Base-by-base conservation (phyloP, 495 filamentous ascomycete genomes). In the Pseudoneurospora amorphoporcata region DNA sequence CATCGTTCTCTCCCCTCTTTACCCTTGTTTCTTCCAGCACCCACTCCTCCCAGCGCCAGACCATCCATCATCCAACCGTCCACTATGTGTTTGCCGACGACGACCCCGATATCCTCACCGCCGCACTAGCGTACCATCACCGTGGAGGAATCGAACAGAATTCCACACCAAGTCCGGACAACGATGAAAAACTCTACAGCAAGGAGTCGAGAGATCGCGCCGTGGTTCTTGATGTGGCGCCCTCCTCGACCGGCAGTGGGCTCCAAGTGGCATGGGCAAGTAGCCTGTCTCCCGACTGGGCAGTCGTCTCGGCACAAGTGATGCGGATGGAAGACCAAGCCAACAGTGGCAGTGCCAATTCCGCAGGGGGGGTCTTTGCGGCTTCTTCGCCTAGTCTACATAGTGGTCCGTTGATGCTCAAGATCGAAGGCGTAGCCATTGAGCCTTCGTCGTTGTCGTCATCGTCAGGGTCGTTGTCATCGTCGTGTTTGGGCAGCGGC, bases 51-150 rank as follows among this genome's bases (percentile, higher is more conserved):
- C 71, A 70, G 58, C 72, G 74, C 12, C 76, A 77, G 68, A 86
- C 86, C 68, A 86, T 85, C 9, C 83, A 92, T 81, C 86, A 95
- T 81, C 94, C 96, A 73, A 89, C 86, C 47, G 89, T 97, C 3
- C 93, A 95, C 85, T 98, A 98, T 83, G 88, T 97, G 73, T 98
- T 97, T 83, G 87, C 86, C 74, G 91, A 94, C 77, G 93, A 97
- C 81, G 88, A 89, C 72, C 83, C 85, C 10, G 90, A 92, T 10
- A 83, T 90, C 61, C 80, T 92, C 39, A 91, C 90, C 8, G 79
- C 80, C 69, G 83, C 82, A 17, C 77, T 86, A 70, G 80, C 81
- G 40, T 82, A 83, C 39, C 77, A 84, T 72, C 78, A 83, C 58
- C 71, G 77, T 53, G 69, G 19, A 69, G 72, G 68, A 41, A 65